These are phyloP conservation scores for Zygosaccharomyces siamensis DNA, from an alignment of 805 yeast species.

Conservation along the genomic window DNA sequence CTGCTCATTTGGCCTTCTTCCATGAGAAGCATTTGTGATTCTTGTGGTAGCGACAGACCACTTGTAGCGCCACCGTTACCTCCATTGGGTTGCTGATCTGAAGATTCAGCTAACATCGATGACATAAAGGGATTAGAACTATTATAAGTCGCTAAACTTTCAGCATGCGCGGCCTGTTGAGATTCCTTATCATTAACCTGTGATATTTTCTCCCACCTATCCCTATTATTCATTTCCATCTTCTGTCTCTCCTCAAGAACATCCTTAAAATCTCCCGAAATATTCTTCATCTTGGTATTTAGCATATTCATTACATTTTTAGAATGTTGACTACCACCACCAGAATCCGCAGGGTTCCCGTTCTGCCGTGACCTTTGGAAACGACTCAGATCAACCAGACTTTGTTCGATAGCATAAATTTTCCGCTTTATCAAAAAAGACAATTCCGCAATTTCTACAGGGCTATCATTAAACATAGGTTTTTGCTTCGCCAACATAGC, in stretches of 20 bases:
- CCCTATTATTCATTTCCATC: slow-evolving; percentile 72
- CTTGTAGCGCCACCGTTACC: slow-evolving; percentile 8
- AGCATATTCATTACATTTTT: slow-evolving; percentile 82
- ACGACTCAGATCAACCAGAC: slow-evolving; percentile 74
- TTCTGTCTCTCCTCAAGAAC: slow-evolving; percentile 87
- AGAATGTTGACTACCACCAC: slow-evolving; percentile 66
- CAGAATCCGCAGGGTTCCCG: slow-evolving; percentile 42
- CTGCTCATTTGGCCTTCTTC: slow-evolving; percentile 69
- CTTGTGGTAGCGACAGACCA: slow-evolving; percentile 73
- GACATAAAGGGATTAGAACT: slow-evolving; percentile 40
- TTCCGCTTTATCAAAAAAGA: slow-evolving; percentile 63
- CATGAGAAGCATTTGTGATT: slow-evolving; percentile 72
- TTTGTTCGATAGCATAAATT: slow-evolving; percentile 62
- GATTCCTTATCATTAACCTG: slow-evolving; percentile 22
- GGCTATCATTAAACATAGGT: slow-evolving; percentile 89
- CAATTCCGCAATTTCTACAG: slow-evolving; percentile 87
- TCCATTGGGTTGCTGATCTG: slow-evolving; percentile 13
- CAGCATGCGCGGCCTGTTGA: slow-evolving; percentile 1
- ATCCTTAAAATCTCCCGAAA: slow-evolving; percentile 83
- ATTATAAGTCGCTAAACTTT: slow-evolving; percentile 24
- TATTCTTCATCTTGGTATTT: slow-evolving; percentile 85
- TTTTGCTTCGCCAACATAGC: slow-evolving; percentile 83
- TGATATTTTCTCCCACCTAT: slow-evolving; percentile 79
- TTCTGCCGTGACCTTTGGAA: slow-evolving; percentile 44
- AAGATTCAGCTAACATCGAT: slow-evolving; percentile 28